Evolutionary conservation across 2,329 filamentous ascomycete species (phyloP), one percentile per base, ranked within the genome.

Genomic region (Podosphaera aphanis): DNA sequence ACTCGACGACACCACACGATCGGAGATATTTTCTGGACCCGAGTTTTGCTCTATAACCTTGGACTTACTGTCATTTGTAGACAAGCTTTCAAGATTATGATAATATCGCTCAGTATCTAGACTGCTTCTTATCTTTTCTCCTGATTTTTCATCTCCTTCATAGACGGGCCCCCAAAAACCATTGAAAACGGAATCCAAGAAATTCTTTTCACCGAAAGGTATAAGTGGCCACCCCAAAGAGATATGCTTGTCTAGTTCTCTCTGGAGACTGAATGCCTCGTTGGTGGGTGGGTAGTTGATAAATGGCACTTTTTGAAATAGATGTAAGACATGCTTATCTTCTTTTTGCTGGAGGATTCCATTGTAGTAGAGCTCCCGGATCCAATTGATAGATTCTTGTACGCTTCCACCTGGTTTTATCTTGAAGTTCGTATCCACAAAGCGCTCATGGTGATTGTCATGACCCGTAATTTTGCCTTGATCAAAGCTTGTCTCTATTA

Each of bases 401-500:
- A 25, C 21, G 3, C 10, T 21, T n/a, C 15, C n/a, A 23, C n/a
- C 41, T 33, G 13, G 20, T 23, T 20, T 37, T 10, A 37, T 15
- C 8, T 3, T n/a, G 16, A 16, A 5, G 21, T 1, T 37, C 18
- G 2, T 37, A n/a, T 21, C 15, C 8, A 19, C 19, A 16, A 13
- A 2, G 18, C 16, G 6, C 21, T 33, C 13, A 33, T 10, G 11
- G 7, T 10, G 15, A 21, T 15, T 8, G 23, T 36, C 5, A 27
- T 15, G 18, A 29, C 18, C 11, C 19, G 16, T 19, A 21, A 6
- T 15, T 16, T 20, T n/a, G n/a, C 33, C n/a, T 13, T 19, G 13
- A n/a, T 20, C 21, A 39, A 51, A 49, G 16, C 46, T 51, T 25
- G 46, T 55, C 20, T 43, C 39, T 3, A 60, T 52, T 18, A 60